Evolutionary conservation across 2,329 filamentous ascomycete genomes (phyloP).

Genomic region (Fusarium sp.): DNA sequence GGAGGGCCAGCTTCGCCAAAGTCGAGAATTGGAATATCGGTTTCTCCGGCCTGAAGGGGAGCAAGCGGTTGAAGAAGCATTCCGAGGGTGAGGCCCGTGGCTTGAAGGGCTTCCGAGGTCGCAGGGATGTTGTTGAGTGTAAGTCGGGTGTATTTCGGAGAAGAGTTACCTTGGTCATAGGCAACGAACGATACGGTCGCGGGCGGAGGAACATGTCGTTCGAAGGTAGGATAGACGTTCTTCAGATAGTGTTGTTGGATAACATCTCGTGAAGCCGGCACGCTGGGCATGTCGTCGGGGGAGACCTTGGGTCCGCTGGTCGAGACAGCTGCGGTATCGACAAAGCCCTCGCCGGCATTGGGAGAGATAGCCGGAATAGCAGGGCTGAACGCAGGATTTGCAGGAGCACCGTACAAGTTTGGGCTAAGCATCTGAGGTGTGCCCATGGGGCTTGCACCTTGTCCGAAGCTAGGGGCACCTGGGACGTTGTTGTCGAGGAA

Average conservation of each 20-base stretch:
- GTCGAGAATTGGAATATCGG: slow-evolving; percentile 90
- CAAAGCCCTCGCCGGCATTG: slow-evolving; percentile 46
- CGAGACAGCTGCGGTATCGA: slow-evolving; percentile 50
- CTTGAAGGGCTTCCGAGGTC: slow-evolving; percentile 80
- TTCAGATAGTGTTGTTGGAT: slow-evolving; percentile 86
- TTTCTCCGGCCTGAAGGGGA: slow-evolving; percentile 83
- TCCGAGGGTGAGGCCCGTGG: slow-evolving; percentile 87
- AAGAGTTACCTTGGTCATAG: slow-evolving; percentile 96
- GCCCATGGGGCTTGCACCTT: slow-evolving; percentile 59
- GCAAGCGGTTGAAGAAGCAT: slow-evolving; percentile 91
- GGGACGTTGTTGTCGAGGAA: slow-evolving; percentile 53
- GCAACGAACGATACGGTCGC: slow-evolving; percentile 90
- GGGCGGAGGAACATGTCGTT: slow-evolving; percentile 91
- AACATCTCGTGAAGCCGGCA: slow-evolving; percentile 85
- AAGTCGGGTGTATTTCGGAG: slow-evolving; percentile 91
- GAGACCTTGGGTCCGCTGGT: slow-evolving; percentile 72
- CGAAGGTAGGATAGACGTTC: slow-evolving; percentile 94
- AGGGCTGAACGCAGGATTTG: slow-evolving; percentile 57
- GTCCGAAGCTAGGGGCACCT: slow-evolving; percentile 50
- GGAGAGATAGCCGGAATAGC: slow-evolving; percentile 38
- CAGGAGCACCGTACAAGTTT: slow-evolving; percentile 73
- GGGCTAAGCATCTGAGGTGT: slow-evolving; percentile 54
- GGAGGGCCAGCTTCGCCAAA: slow-evolving; percentile 94
- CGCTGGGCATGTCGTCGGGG: slow-evolving; percentile 91
- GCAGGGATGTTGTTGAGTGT: slow-evolving; percentile 95